phyloP scores from a whole-genome alignment of 345 rosid genomes.

The Gossypium ekmanianum region DNA sequence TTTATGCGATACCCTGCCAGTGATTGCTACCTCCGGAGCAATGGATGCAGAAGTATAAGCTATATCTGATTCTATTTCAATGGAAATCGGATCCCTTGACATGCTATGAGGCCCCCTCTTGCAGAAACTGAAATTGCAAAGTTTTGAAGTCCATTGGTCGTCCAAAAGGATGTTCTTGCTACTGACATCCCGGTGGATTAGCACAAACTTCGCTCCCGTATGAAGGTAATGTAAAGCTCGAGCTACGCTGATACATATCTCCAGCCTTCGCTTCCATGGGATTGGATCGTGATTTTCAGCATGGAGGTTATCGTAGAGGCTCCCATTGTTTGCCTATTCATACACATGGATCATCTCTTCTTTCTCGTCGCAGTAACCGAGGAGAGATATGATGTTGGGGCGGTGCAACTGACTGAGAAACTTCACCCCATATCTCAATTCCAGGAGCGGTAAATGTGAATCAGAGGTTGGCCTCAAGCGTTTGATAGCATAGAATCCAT shows the following conservation, averaged over 20 bases:
- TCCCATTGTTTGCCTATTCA: no score
- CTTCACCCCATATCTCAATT: not conserved
- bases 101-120: no score
- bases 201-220: slow-evolving; percentile 18
- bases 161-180: slow-evolving; percentile 26
- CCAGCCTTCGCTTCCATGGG: slow-evolving; percentile 37
- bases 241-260: no score
- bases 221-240: slow-evolving; percentile 20
- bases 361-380: not conserved
- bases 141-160: slow-evolving; percentile 26
- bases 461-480: not conserved
- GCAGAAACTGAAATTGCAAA: slow-evolving; percentile 12
- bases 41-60: no score
- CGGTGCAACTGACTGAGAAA: not conserved
- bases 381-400: not conserved
- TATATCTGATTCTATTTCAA: no score
- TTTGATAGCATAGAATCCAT: not conserved
- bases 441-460: no score
- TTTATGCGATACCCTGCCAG: no score
- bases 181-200: slow-evolving; percentile 34
- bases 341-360: not conserved
- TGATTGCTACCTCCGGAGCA: not conserved
- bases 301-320: no score
- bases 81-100: no score
- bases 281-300: not conserved